Base-by-base conservation (phyloP, 2,329 filamentous ascomycete genomes). In the Arthroderma sp. region DNA sequence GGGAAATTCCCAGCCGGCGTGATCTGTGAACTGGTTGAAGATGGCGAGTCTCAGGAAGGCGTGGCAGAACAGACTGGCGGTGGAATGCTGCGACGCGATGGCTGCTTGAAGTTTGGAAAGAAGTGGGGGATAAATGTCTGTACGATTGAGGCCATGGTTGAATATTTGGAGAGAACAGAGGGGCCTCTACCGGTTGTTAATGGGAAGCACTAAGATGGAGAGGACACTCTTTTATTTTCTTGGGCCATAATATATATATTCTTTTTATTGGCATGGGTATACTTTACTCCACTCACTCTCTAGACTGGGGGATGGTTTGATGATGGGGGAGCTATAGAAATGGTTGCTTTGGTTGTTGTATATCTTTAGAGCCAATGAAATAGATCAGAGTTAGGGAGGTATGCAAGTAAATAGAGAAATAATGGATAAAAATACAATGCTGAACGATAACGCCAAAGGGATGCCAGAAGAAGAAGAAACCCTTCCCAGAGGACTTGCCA, bases 21-120 rank as follows among this genome's bases (percentile, higher is more conserved):
- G 23, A 97, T 97, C 67, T 88, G 87, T 65, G 93, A 98, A 77
- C 74, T 98, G 61, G 89, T 98, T 47, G 88, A 91, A 62, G 90
- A 94, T 64, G 91, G 91, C 0, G 81, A 82, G 61, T 81, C 84
- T 70, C 79, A 89, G 2, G 75, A 77, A 9, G 83, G 81, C 19
- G 47, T 59, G 17, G 43, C 59, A 9, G 59, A 61, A 55, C 54
- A 56, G 39, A 52, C 53, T 19, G 60, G 84, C 55, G 74, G 74
- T n/a, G 88, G 86, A 25, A 98, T 98, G 93, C 85, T 97, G 83
- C 77, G 90, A 64, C 83, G 89, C 62, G 89, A 95, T 75, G 87
- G 82, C 38, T 96, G 91, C 74, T 77, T 98, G 67, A 81, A 78
- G 54, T 98, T 98, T 79, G 93, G 90, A 28, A 83, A 83, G 72